These are phyloP conservation scores for Pleochaeta shiraiana DNA, from an alignment of 2,329 filamentous ascomycete genomes.

Conservation along the genomic window DNA sequence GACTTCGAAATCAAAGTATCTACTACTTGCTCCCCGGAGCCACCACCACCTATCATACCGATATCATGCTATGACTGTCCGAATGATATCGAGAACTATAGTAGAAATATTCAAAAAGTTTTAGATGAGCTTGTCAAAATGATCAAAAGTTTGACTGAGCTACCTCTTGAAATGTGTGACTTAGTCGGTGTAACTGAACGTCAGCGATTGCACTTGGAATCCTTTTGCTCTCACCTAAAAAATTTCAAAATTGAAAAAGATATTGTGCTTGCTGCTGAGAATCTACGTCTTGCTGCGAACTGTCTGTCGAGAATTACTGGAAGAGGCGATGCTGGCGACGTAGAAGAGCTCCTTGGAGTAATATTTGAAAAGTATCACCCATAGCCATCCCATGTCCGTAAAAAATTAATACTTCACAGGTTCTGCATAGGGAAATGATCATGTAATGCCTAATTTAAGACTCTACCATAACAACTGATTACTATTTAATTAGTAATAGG, in stretches of 20 bases:
- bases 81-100: conserved; percentile 21
- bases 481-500: too few species aligned
- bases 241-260: conserved; percentile 55
- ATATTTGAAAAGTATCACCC: conserved; percentile 72
- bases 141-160: conserved; percentile 49
- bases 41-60: conserved; percentile 23
- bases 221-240: conserved; percentile 49
- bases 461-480: too few species aligned
- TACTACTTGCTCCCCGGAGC: conserved; percentile 14
- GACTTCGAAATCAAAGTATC: conserved; percentile 17
- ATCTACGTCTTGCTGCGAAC: conserved; percentile 59
- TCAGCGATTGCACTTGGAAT: conserved; percentile 58
- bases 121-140: conserved; percentile 37
- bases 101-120: conserved; percentile 46
- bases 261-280: conserved; percentile 76
- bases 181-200: conserved; percentile 79
- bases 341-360: conserved; percentile 88
- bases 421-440: conserved; percentile 17
- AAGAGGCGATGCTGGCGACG: conserved; percentile 62
- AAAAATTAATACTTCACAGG: conserved; percentile 8
- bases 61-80: conserved; percentile 50
- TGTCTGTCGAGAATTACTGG: conserved; percentile 77
- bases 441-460: conserved; percentile 14
- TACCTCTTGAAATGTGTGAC: conserved; percentile 54
- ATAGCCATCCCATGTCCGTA: background rate